Evolutionary conservation across 495 filamentous ascomycete genomes (phyloP).

Genomic region (Aspergillus cavernicola): DNA sequence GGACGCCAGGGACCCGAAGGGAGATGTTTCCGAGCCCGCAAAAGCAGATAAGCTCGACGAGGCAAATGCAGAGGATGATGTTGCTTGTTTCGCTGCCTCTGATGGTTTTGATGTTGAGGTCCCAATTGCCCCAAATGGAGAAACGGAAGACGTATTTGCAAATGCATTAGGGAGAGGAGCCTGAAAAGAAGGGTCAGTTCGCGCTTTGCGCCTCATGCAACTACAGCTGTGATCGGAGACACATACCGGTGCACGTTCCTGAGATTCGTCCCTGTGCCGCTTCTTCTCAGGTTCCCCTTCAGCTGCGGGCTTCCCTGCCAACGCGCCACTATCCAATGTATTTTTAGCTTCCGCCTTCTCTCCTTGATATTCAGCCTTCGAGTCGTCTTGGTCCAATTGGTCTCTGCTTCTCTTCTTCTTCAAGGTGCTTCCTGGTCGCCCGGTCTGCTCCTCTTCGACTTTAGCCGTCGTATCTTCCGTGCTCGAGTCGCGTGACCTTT

Average conservation of each 20-base stretch:
- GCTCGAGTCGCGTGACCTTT: slow-evolving; percentile 45
- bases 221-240: background rate
- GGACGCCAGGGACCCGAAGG: slow-evolving; percentile 50
- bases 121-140: slow-evolving; percentile 47
- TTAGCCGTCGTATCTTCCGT: slow-evolving; percentile 11
- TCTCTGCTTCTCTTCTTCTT: slow-evolving; percentile 53
- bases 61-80: slow-evolving; percentile 52
- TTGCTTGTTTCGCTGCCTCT: slow-evolving; percentile 24
- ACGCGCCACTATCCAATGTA: slow-evolving; percentile 11
- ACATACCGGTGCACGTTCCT: slow-evolving; percentile 30
- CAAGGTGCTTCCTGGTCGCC: slow-evolving; percentile 16
- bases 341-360: slow-evolving; percentile 24
- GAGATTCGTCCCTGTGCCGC: slow-evolving; percentile 41
- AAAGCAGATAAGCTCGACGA: slow-evolving; percentile 50
- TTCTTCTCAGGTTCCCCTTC: slow-evolving; percentile 46
- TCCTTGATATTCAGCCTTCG: slow-evolving; percentile 17
- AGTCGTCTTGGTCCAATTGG: slow-evolving; percentile 45
- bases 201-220: slow-evolving; percentile 5
- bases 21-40: slow-evolving; percentile 50
- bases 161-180: slow-evolving; percentile 47
- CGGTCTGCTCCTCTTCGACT: slow-evolving; percentile 4
- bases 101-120: slow-evolving; percentile 20
- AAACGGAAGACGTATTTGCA: slow-evolving; percentile 47
- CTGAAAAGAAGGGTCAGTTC: slow-evolving; percentile 22
- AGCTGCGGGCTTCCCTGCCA: slow-evolving; percentile 12